Percentiles rank a stretch among this genome's conserved stretches.
These are phyloP conservation scores for Pestalotiopsis sp. DNA, from an alignment of 2,329 filamentous ascomycete genomes.

Conservation along the genomic window DNA sequence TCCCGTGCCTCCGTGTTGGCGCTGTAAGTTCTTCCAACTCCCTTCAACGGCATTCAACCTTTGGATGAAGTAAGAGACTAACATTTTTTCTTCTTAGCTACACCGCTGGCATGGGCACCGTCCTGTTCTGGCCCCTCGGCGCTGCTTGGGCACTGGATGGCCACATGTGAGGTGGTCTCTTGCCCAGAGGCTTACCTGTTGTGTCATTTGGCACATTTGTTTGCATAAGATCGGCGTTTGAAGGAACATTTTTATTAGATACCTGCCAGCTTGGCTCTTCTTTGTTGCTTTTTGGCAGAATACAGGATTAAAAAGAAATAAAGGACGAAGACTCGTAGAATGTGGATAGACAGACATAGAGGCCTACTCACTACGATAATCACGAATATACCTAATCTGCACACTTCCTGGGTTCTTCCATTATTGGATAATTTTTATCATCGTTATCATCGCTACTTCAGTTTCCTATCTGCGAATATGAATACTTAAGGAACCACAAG, in stretches of 20 bases:
- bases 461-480: no score
- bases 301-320: not conserved
- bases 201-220: not conserved
- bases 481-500: no score
- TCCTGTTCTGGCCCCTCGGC: constrained; percentile 5
- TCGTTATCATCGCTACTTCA: no score
- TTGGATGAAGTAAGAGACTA: not conserved
- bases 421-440: not conserved
- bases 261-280: not conserved
- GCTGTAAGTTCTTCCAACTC: constrained; percentile 2
- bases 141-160: constrained; percentile 6
- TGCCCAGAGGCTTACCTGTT: not conserved
- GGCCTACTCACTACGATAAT: not conserved
- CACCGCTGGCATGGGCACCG: constrained; percentile 5
- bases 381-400: not conserved
- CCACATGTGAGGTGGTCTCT: constrained; percentile 7
- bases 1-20: not conserved
- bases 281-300: not conserved
- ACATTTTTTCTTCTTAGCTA: not conserved
- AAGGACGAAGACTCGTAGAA: not conserved
- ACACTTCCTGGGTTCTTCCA: not conserved
- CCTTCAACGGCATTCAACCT: not conserved
- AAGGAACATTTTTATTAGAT: not conserved
- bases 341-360: not conserved
- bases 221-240: not conserved